phyloP scores from a whole-genome alignment of 331 rosid genomes.

The Erythrophleum ivorense region DNA sequence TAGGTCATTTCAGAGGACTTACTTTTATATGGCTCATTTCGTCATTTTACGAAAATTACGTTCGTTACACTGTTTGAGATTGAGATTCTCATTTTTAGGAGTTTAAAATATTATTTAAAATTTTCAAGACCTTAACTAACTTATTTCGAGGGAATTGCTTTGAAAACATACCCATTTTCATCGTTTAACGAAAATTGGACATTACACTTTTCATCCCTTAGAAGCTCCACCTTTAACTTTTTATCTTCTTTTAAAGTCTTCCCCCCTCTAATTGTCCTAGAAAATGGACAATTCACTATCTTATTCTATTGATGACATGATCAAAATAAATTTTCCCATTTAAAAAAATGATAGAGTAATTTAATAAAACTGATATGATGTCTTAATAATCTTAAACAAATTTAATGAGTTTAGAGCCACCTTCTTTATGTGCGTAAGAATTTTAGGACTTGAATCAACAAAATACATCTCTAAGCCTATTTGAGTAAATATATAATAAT shows the following conservation, averaged over 20 bases:
- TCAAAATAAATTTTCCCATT: neutral
- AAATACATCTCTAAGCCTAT: constrained; percentile 89
- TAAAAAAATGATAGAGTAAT: neutral
- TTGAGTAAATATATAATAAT: constrained; percentile 31
- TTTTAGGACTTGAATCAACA: constrained; percentile 97
- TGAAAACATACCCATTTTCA: no score
- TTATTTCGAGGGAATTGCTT: no score
- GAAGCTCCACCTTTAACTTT: constrained; percentile 60
- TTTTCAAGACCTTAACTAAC: no score
- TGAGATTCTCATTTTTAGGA: no score
- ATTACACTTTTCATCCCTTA: constrained; percentile 78
- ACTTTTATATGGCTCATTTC: no score
- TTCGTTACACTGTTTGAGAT: no score
- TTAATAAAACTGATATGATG: neutral
- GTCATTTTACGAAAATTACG: no score
- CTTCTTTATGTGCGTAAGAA: constrained; percentile 80
- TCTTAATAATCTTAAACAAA: constrained; percentile 4
- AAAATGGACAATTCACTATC: constrained; percentile 84
- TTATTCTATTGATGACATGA: constrained; percentile 51
- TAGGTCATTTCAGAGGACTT: no score
- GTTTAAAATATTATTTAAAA: no score
- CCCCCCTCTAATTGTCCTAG: constrained; percentile 86
- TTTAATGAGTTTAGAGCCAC: constrained; percentile 35
- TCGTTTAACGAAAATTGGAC: no score
- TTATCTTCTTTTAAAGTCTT: constrained; percentile 66